Conservation (phyloP, 2,329 filamentous ascomycete species). For the Colletotrichum tropicicola region DNA sequence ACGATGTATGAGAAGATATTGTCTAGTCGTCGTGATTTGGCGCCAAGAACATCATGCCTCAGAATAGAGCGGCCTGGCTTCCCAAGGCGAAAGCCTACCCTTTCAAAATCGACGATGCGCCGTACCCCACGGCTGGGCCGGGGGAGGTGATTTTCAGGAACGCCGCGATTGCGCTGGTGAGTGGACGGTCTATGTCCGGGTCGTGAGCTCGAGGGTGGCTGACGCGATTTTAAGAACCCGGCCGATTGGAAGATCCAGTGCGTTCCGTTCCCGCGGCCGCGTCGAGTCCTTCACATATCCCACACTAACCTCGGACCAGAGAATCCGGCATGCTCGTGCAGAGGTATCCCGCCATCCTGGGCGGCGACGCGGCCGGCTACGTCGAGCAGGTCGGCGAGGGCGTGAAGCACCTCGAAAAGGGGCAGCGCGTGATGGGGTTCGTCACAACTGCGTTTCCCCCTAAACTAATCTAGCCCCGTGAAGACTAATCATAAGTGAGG, state of each 20-base stretch:
- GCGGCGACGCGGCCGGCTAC: conserved; percentile 34
- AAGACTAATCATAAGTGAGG: no score
- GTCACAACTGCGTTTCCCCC: not conserved
- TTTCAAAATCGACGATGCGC: not conserved
- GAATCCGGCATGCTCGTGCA: not conserved
- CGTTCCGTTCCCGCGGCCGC: rapidly evolving
- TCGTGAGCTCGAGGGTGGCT: no score
- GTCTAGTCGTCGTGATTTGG: no score
- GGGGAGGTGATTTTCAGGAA: conserved; percentile 33
- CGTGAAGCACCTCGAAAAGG: conserved; percentile 32
- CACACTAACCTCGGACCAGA: rapidly evolving
- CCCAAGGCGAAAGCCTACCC: not conserved
- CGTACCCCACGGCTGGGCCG: conserved; percentile 11
- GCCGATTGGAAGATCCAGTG: conserved; percentile 11
- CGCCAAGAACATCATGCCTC: not conserved
- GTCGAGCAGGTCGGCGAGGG: conserved; percentile 33
- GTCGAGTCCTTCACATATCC: not conserved
- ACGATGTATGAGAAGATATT: no score
- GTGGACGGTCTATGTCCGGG: not conserved
- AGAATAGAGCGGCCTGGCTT: conserved; percentile 24
- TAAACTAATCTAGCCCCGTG: not conserved
- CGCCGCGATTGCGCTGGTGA: conserved; percentile 29
- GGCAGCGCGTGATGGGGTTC: conserved; percentile 34
- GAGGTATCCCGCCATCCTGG: conserved; percentile 23
- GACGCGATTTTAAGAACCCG: not conserved